phyloP scores from a whole-genome alignment of 805 yeast species.

The Pichia manshurica region DNA sequence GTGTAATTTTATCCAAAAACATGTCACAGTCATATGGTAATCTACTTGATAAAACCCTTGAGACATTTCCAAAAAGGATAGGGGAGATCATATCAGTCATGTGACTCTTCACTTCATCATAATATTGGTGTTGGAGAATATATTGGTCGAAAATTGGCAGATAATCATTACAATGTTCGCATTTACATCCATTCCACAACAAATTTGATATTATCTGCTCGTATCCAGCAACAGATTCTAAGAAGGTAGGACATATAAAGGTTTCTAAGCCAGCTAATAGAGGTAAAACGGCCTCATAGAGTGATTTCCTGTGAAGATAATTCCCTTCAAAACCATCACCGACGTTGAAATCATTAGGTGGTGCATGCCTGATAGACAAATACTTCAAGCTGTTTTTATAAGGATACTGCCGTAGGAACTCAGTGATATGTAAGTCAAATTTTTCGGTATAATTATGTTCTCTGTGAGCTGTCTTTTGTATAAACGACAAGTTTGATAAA shows the following conservation, averaged over 20 bases:
- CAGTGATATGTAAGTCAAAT: conserved; percentile 47
- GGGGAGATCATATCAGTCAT: conserved; percentile 60
- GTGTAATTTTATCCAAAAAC: conserved; percentile 26
- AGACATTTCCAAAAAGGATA: conserved; percentile 48
- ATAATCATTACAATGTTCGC: conserved; percentile 45
- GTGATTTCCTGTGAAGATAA: conserved; percentile 49
- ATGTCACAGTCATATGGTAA: conserved; percentile 21
- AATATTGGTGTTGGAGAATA: conserved; percentile 59
- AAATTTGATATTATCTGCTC: conserved; percentile 66
- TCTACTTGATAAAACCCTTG: conserved; percentile 38
- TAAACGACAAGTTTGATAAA: conserved; percentile 34
- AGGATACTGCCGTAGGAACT: conserved; percentile 36
- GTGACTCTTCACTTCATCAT: conserved; percentile 37
- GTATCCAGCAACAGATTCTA: conserved; percentile 58
- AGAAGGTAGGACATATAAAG: conserved; percentile 52
- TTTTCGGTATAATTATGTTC: conserved; percentile 45
- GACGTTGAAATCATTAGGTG: conserved; percentile 52
- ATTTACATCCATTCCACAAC: conserved; percentile 74
- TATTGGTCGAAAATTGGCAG: conserved; percentile 53
- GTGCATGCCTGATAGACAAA: conserved; percentile 50
- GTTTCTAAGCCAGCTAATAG: conserved; percentile 35
- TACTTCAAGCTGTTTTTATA: conserved; percentile 30
- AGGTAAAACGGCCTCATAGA: conserved; percentile 48
- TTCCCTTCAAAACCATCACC: conserved; percentile 72
- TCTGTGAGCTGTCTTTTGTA: conserved; percentile 29